Conservation (phyloP, 164 flowering plant genomes). For the Dillenia turbinata region DNA sequence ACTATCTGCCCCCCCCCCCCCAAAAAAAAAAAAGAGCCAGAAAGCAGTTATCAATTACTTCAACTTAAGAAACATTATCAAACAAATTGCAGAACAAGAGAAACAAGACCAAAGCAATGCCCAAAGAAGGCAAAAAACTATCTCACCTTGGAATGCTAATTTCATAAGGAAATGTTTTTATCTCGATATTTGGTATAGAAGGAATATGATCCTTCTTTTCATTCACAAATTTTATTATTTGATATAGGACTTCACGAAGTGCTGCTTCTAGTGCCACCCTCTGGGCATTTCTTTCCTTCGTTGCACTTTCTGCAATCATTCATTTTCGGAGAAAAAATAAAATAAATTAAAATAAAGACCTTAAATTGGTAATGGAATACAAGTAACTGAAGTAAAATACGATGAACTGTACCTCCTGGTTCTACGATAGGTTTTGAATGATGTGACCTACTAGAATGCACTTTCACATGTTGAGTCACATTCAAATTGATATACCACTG, state of each 20-base stretch:
- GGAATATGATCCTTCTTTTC: conserved; percentile 98
- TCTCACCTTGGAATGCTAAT: conserved; percentile 80
- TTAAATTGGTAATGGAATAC: not conserved
- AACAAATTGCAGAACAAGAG: too few species aligned
- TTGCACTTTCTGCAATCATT: conserved; percentile 41
- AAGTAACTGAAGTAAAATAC: not conserved
- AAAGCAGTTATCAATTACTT: too few species aligned
- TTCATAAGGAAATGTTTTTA: conserved; percentile 83
- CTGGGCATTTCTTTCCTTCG: conserved; percentile 62
- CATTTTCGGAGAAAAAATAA: not conserved
- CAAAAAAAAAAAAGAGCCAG: too few species aligned
- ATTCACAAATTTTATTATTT: conserved; percentile 90
- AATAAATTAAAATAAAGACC: not conserved
- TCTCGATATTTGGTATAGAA: conserved; percentile 63
- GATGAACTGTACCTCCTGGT: conserved; percentile 56
- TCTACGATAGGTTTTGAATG: conserved; percentile 66
- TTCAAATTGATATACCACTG: conserved; percentile 89
- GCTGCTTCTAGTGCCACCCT: conserved; percentile 76
- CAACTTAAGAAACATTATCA: too few species aligned
- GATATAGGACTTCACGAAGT: conserved; percentile 83
- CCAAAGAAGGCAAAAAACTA: conserved; percentile 1
- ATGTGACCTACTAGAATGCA: conserved; percentile 64
- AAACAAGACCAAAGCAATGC: not conserved
- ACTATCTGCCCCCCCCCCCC: too few species aligned
- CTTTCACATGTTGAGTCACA: conserved; percentile 60